Conservation (phyloP, 192 early-diverging fungal species). For the Rhizophagus sp. region DNA sequence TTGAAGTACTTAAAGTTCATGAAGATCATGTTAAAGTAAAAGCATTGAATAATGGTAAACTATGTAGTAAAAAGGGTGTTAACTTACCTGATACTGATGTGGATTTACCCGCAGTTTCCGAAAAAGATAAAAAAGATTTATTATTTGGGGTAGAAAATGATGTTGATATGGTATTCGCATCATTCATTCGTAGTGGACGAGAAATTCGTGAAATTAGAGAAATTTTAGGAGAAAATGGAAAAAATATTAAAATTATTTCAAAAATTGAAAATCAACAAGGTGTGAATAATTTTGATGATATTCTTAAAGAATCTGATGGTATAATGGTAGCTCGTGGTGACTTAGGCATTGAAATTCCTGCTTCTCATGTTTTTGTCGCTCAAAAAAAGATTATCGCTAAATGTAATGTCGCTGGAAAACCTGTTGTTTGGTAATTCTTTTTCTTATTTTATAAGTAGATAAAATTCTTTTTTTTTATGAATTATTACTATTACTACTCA, state of each 20-base stretch:
- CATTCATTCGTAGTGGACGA: slow-evolving; percentile 91
- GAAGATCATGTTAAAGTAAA: slow-evolving; percentile 65
- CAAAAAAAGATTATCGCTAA: slow-evolving; percentile 99
- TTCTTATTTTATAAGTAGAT: neutral
- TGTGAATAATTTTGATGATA: slow-evolving; percentile 98
- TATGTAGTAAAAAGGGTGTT: slow-evolving; percentile 94
- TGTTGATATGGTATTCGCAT: slow-evolving; percentile 95
- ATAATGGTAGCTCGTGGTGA: slow-evolving; percentile 99
- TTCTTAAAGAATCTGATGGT: slow-evolving; percentile 89
- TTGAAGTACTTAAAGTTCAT: slow-evolving; percentile 78
- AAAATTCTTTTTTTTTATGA: too few relatives aligned
- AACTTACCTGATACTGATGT: slow-evolving; percentile 91
- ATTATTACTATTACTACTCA: too few relatives aligned
- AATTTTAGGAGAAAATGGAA: slow-evolving; percentile 79
- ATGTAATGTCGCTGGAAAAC: slow-evolving; percentile 96
- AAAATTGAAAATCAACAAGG: slow-evolving; percentile 99
- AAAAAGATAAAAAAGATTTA: slow-evolving; percentile 91
- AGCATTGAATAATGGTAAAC: slow-evolving; percentile 81
- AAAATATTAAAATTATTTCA: slow-evolving; percentile 90
- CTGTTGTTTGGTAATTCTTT: slow-evolving; percentile 74
- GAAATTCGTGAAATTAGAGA: slow-evolving; percentile 89
- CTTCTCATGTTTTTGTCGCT: slow-evolving; percentile 86
- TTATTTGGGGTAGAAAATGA: slow-evolving; percentile 91
- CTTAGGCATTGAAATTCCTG: slow-evolving; percentile 96
- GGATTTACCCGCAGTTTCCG: slow-evolving; percentile 93